A percentile compares a stretch with the other conserved stretches of the same genome.
Evolutionary conservation across 139 green algal species (phyloP).

Genomic region (Chara braunii): DNA sequence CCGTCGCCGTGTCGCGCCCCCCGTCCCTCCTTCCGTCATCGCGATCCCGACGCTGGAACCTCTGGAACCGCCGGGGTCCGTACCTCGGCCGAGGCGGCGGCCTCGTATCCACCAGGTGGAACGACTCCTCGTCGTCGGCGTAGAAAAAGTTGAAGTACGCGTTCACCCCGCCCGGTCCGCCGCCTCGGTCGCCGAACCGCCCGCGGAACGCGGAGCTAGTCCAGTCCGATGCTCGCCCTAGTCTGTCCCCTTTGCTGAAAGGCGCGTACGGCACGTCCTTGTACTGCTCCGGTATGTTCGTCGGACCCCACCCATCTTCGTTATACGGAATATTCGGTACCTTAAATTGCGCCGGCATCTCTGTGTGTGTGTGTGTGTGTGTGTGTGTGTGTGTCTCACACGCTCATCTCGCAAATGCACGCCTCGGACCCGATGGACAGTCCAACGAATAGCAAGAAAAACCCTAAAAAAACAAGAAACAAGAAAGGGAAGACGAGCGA

Average conservation of each 20-base stretch:
- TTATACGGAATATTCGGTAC: conserved; percentile 76
- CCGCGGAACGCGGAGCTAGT: conserved; percentile 17
- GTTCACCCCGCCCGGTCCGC: conserved; percentile 39
- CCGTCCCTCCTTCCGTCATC: conserved; percentile 27
- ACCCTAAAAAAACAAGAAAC: too few relatives aligned
- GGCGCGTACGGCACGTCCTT: conserved; percentile 89
- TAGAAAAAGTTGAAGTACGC: conserved; percentile 92
- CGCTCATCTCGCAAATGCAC: too few relatives aligned
- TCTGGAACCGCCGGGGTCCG: conserved; percentile 55
- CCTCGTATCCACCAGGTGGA: conserved; percentile 90
- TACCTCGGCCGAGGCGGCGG: conserved; percentile 37
- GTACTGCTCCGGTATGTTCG: conserved; percentile 66
- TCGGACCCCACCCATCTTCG: conserved; percentile 77
- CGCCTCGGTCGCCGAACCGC: too few relatives aligned
- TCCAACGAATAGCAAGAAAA: too few relatives aligned
- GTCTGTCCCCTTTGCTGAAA: conserved; percentile 82
- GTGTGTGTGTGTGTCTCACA: too few relatives aligned
- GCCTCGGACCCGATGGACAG: too few relatives aligned
- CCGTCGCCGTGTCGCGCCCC: conserved; percentile 37
- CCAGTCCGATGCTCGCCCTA: conserved; percentile 55
- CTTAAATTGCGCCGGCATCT: conserved; percentile 19
- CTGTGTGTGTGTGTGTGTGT: too few relatives aligned
- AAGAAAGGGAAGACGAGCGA: too few relatives aligned
- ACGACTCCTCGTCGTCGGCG: conserved; percentile 86
- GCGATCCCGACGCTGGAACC: conserved; percentile 34